phyloP scores from a whole-genome alignment of 805 yeast species.

The Brettanomyces bruxellensis region DNA sequence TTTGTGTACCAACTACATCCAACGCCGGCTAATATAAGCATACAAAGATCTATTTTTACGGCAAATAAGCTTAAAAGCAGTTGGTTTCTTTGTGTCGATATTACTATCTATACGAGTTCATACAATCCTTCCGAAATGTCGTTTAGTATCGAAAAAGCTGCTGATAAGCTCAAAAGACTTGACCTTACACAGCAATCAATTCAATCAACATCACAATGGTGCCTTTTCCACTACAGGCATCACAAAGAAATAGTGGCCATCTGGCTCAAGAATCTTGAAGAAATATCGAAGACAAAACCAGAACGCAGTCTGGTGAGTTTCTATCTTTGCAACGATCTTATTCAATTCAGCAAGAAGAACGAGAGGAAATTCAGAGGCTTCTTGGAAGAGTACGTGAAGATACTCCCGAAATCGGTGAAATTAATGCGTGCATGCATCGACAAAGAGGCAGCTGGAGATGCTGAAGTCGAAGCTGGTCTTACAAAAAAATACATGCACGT shows the following conservation, averaged over 20 bases:
- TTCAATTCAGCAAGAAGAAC: slow-evolving; percentile 66
- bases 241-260: slow-evolving; percentile 34
- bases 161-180: slow-evolving; percentile 35
- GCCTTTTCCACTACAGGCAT: slow-evolving; percentile 54
- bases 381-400: slow-evolving; percentile 44
- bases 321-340: slow-evolving; percentile 72
- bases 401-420: slow-evolving; percentile 34
- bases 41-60: no score
- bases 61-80: no score
- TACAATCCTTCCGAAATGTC: slow-evolving; percentile 28
- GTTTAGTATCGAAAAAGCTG: slow-evolving; percentile 40
- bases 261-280: slow-evolving; percentile 9
- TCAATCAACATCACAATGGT: slow-evolving; percentile 67
- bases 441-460: slow-evolving; percentile 1
- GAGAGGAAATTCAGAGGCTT: slow-evolving; percentile 42
- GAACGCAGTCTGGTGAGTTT: slow-evolving; percentile 31
- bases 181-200: slow-evolving; percentile 65
- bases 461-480: slow-evolving; percentile 17
- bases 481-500: slow-evolving; percentile 39
- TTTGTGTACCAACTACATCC: no score
- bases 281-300: slow-evolving; percentile 30
- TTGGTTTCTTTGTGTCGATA: no score
- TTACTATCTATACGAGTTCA: neutral
- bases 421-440: slow-evolving; percentile 11
- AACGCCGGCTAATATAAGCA: no score